Percentiles rank a stretch among this genome's conserved stretches.
Evolutionary conservation across 2,329 filamentous ascomycete genomes (phyloP).

Genomic region (Phyllosticta citrichinensis): DNA sequence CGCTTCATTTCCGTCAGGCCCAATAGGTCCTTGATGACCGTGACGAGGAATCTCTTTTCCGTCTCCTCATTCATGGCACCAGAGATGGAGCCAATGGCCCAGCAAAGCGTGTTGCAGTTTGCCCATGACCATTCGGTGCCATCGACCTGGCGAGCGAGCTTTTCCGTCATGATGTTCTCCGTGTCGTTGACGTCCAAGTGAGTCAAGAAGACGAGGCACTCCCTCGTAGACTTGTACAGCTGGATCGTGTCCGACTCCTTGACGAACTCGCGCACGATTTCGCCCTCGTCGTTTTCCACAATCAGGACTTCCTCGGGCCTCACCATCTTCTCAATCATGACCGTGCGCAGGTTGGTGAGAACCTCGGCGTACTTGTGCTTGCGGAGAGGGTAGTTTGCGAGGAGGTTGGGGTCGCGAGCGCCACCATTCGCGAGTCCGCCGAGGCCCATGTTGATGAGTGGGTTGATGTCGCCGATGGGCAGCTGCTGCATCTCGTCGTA

Average conservation of each 20-base stretch:
- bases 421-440: slow-evolving; percentile 62
- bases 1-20: slow-evolving; percentile 98
- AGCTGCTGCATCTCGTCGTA: slow-evolving; percentile 99
- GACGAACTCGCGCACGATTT: slow-evolving; percentile 97
- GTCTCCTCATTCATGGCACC: slow-evolving; percentile 99
- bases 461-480: slow-evolving; percentile 86
- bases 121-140: slow-evolving; percentile 97
- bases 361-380: slow-evolving; percentile 98
- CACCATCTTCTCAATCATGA: slow-evolving; percentile 99
- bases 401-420: slow-evolving; percentile 71
- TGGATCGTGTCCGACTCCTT: slow-evolving; percentile 99
- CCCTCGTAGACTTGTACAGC: slow-evolving; percentile 96
- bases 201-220: slow-evolving; percentile 93
- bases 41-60: slow-evolving; percentile 95
- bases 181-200: slow-evolving; percentile 96
- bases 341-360: slow-evolving; percentile 82
- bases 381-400: slow-evolving; percentile 82
- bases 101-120: slow-evolving; percentile 98
- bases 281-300: slow-evolving; percentile 98
- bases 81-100: slow-evolving; percentile 98
- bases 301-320: slow-evolving; percentile 94
- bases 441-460: slow-evolving; percentile 69
- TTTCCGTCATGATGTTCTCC: slow-evolving; percentile 98
- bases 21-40: slow-evolving; percentile 95
- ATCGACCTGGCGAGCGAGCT: slow-evolving; percentile 89